phyloP scores from a whole-genome alignment of 2,329 filamentous ascomycete species.

The Pseudocercospora crystallina region DNA sequence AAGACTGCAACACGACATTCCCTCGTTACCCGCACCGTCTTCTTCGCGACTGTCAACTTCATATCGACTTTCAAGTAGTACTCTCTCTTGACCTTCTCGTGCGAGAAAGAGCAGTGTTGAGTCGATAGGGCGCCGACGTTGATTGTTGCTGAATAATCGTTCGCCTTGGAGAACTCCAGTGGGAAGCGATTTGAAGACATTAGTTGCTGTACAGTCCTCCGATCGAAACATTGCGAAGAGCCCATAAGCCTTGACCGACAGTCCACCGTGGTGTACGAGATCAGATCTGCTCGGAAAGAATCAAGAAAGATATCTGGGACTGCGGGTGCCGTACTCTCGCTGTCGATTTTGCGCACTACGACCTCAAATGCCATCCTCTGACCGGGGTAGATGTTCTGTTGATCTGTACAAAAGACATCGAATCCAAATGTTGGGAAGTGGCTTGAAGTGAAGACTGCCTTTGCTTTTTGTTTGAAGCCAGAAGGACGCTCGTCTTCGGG shows the following conservation, averaged over 20 bases:
- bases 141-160: conserved; percentile 12
- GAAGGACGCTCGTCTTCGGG: conserved; percentile 21
- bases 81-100: conserved; percentile 16
- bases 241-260: conserved; percentile 14
- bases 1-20: conserved; percentile 16
- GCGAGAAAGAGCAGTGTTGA: conserved; percentile 16
- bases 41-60: conserved; percentile 18
- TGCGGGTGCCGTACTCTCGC: conserved; percentile 12
- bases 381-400: conserved; percentile 18
- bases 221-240: conserved; percentile 10
- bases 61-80: conserved; percentile 19
- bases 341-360: conserved; percentile 12
- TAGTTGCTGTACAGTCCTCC: conserved; percentile 14
- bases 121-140: conserved; percentile 5
- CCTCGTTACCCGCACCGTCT: conserved; percentile 12
- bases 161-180: conserved; percentile 13
- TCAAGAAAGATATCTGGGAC: conserved; percentile 16
- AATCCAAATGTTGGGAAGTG: conserved; percentile 22
- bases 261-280: conserved; percentile 16
- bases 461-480: conserved; percentile 25
- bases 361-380: conserved; percentile 19
- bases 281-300: conserved; percentile 16
- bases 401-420: conserved; percentile 20
- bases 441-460: conserved; percentile 22
- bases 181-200: conserved; percentile 9